Evolutionary conservation across 176 grass and related monocot species (phyloP).

Genomic region (Aegilops sharonensis): DNA sequence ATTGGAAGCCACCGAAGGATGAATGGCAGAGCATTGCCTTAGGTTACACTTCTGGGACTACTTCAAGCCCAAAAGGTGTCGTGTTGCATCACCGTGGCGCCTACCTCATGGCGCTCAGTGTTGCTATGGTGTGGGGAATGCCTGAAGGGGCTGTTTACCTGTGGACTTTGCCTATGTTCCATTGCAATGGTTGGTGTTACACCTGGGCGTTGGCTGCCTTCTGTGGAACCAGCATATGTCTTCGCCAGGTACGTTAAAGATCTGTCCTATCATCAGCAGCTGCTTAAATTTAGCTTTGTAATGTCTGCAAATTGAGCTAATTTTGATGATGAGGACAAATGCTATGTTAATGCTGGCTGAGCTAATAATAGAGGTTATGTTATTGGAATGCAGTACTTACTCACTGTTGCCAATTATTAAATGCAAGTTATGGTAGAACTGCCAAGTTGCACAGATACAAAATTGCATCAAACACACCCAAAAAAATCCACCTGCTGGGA

Average conservation of each 20-base stretch:
- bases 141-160: slow-evolving; percentile 71
- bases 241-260: slow-evolving; percentile 64
- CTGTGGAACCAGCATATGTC: slow-evolving; percentile 90
- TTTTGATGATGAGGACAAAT: neutral
- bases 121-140: slow-evolving; percentile 72
- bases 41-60: slow-evolving; percentile 90
- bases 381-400: neutral
- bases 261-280: neutral
- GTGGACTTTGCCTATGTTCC: slow-evolving; percentile 97
- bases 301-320: neutral
- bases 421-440: neutral
- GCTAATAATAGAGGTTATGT: neutral
- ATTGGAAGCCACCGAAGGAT: slow-evolving; percentile 76
- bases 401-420: neutral
- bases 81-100: slow-evolving; percentile 86
- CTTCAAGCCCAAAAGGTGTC: slow-evolving; percentile 86
- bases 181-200: slow-evolving; percentile 96
- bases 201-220: slow-evolving; percentile 86
- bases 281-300: neutral
- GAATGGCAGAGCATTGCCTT: slow-evolving; percentile 95
- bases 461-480: neutral
- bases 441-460: neutral
- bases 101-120: slow-evolving; percentile 83
- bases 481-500: neutral
- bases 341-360: neutral